Conservation (phyloP, 2,329 filamentous ascomycete genomes). For the Ophiosphaerella korrae region DNA sequence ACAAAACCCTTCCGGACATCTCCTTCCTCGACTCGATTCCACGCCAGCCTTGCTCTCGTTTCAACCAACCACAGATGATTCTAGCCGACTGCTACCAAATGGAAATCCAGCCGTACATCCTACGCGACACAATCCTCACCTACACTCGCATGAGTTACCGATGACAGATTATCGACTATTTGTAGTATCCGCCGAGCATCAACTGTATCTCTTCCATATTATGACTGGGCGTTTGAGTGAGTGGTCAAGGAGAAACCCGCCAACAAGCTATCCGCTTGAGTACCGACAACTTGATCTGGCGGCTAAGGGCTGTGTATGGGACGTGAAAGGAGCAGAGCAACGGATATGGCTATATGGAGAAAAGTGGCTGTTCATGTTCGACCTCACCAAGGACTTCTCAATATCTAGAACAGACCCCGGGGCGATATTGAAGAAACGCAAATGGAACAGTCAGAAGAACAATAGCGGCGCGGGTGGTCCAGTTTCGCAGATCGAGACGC, state of each 20-base stretch:
- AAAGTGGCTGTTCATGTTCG: slow-evolving; percentile 90
- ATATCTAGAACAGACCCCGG: slow-evolving; percentile 21
- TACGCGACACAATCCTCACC: slow-evolving; percentile 57
- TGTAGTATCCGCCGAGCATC: slow-evolving; percentile 66
- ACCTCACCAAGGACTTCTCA: slow-evolving; percentile 72
- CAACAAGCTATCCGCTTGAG: slow-evolving; percentile 72
- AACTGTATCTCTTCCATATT: slow-evolving; percentile 80
- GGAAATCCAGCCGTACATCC: slow-evolving; percentile 57
- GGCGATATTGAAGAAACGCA: slow-evolving; percentile 35
- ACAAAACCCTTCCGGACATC: slow-evolving; percentile 68
- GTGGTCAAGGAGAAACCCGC: slow-evolving; percentile 85
- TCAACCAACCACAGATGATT: slow-evolving; percentile 42
- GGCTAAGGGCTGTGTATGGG: slow-evolving; percentile 85
- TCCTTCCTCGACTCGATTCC: slow-evolving; percentile 53
- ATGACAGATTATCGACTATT: slow-evolving; percentile 61
- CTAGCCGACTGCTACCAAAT: slow-evolving; percentile 40
- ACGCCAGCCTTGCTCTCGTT: slow-evolving; percentile 54
- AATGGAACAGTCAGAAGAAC: slow-evolving; percentile 40
- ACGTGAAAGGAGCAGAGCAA: slow-evolving; percentile 58
- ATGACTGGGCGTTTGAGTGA: slow-evolving; percentile 76
- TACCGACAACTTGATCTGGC: slow-evolving; percentile 78
- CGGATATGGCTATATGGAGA: slow-evolving; percentile 87
- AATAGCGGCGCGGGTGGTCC: slow-evolving; percentile 61
- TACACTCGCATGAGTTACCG: slow-evolving; percentile 62
- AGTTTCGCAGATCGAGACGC: slow-evolving; percentile 53